These are phyloP conservation scores for Phymatotrichopsis omnivora DNA, from an alignment of 2,329 filamentous ascomycete genomes.

Conservation along the genomic window DNA sequence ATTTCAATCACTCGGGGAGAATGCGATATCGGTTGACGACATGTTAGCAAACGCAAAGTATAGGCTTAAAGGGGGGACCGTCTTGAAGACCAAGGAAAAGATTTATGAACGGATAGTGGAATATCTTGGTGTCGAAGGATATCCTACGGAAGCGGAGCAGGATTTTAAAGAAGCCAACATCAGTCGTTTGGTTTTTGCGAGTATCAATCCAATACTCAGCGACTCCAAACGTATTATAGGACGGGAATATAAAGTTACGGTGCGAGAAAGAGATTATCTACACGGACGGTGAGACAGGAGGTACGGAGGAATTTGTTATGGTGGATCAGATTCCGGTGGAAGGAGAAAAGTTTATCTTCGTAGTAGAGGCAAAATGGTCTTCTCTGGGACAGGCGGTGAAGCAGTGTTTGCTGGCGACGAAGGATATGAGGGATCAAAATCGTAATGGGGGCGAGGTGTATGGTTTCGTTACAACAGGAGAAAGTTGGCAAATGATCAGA, in stretches of 20 bases:
- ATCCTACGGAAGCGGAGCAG: conserved; percentile 12
- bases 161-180: conserved; percentile 20
- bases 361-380: conserved; percentile 10
- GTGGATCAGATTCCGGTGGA: conserved; percentile 13
- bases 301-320: conserved; percentile 12
- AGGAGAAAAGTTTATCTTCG: conserved; percentile 3
- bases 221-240: conserved; percentile 8
- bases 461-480: too few relatives aligned
- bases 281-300: conserved; percentile 9
- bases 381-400: conserved; percentile 15
- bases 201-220: conserved; percentile 12
- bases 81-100: conserved; percentile 18
- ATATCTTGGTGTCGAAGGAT: conserved; percentile 19
- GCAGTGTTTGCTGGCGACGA: conserved; percentile 11
- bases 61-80: background rate
- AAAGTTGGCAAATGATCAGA: too few relatives aligned
- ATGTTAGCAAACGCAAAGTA: conserved; percentile 16
- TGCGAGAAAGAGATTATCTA: conserved; percentile 22
- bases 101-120: conserved; percentile 14
- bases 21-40: conserved; percentile 8
- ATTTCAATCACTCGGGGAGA: background rate
- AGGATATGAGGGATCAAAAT: conserved; percentile 5
- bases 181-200: conserved; percentile 11
- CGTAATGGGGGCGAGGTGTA: too few relatives aligned
- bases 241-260: conserved; percentile 2